These are phyloP conservation scores for Scedosporium minutisporum DNA, from an alignment of 2,329 filamentous ascomycete species.

Conservation along the genomic window DNA sequence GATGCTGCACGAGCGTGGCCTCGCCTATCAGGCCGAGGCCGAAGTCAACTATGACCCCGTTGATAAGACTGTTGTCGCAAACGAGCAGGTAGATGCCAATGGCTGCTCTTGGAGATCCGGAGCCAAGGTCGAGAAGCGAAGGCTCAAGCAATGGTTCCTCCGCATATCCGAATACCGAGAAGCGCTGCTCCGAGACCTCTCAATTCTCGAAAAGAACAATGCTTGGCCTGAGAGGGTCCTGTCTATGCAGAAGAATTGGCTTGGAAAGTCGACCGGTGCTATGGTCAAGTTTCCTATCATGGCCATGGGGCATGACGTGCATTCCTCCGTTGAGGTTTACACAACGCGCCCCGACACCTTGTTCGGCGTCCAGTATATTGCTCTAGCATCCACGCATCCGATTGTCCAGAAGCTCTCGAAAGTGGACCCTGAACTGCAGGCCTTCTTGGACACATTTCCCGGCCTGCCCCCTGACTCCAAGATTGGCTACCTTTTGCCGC, in stretches of 20 bases:
- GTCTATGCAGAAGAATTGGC: constrained; percentile 79
- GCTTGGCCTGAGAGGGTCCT: constrained; percentile 78
- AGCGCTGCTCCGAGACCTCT: constrained; percentile 59
- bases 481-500: constrained; percentile 57
- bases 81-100: constrained; percentile 84
- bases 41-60: constrained; percentile 86
- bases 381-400: constrained; percentile 64
- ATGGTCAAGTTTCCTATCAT: constrained; percentile 60
- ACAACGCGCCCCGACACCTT: constrained; percentile 80
- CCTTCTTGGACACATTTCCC: constrained; percentile 57
- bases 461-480: constrained; percentile 46
- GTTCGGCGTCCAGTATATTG: constrained; percentile 79
- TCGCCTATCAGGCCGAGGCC: constrained; percentile 76
- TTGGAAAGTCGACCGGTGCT: constrained; percentile 69
- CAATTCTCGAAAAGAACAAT: constrained; percentile 49
- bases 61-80: constrained; percentile 81
- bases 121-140: constrained; percentile 69
- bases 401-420: constrained; percentile 53
- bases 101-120: constrained; percentile 82
- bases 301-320: constrained; percentile 27
- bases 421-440: constrained; percentile 49
- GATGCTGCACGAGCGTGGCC: constrained; percentile 59
- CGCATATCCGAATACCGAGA: constrained; percentile 73
- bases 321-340: constrained; percentile 58
- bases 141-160: constrained; percentile 83